These are phyloP conservation scores for Handroanthus guayacan DNA, from an alignment of 257 asterid species.

Conservation along the genomic window DNA sequence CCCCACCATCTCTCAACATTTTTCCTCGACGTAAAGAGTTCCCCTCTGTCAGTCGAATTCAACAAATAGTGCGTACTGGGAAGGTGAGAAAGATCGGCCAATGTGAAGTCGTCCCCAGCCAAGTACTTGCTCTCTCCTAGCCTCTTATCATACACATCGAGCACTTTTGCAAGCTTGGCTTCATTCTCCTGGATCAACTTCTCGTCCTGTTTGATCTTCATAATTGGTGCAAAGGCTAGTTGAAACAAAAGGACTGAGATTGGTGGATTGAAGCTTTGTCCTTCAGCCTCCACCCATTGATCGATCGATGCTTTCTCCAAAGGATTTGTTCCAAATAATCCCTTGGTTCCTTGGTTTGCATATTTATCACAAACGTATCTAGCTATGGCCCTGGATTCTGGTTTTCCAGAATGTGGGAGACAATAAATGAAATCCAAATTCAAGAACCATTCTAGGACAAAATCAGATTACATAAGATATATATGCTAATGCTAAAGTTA, in stretches of 20 bases:
- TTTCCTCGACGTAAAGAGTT: conserved; percentile 61
- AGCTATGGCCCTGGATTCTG: conserved; percentile 76
- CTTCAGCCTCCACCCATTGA: conserved; percentile 85
- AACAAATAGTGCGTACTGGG: conserved; percentile 65
- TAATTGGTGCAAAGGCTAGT: conserved; percentile 70
- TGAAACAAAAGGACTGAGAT: conserved; percentile 70
- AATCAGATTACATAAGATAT: not conserved
- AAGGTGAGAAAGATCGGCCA: conserved; percentile 87
- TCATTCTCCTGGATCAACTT: conserved; percentile 64
- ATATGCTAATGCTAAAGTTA: no score
- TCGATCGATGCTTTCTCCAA: conserved; percentile 83
- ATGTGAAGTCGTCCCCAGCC: conserved; percentile 80
- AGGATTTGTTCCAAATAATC: conserved; percentile 60
- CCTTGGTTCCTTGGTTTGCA: conserved; percentile 62
- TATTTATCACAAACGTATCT: conserved; percentile 78
- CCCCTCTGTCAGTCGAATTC: conserved; percentile 50
- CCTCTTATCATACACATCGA: conserved; percentile 83
- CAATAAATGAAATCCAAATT: conserved; percentile 6
- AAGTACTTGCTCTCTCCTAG: conserved; percentile 72
- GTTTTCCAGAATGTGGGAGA: conserved; percentile 12
- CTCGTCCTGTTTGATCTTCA: conserved; percentile 81
- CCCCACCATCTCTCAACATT: conserved; percentile 91
- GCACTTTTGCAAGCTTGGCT: conserved; percentile 74
- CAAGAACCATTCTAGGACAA: not conserved
- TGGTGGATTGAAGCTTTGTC: conserved; percentile 76